phyloP scores from a whole-genome alignment of 2,329 filamentous ascomycete genomes.

The Whalleya microplaca region DNA sequence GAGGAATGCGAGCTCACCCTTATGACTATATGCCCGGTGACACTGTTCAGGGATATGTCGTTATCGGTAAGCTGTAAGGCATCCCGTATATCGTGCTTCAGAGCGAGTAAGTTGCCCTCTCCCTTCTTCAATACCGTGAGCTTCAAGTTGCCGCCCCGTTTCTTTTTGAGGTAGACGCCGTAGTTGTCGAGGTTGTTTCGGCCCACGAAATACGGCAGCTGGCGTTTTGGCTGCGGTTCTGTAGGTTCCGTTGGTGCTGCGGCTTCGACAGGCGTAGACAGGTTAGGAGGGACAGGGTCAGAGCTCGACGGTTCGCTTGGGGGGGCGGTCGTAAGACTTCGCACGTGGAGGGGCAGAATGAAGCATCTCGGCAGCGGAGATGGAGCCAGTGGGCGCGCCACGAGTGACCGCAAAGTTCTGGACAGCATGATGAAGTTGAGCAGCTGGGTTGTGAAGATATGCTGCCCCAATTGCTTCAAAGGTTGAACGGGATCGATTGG shows the following conservation, averaged over 20 bases:
- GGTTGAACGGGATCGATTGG: not conserved
- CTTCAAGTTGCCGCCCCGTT: slow-evolving; percentile 75
- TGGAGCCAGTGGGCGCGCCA: slow-evolving; percentile 19
- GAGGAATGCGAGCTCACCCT: slow-evolving; percentile 56
- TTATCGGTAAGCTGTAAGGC: slow-evolving; percentile 60
- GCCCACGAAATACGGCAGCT: slow-evolving; percentile 69
- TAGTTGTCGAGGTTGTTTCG: slow-evolving; percentile 73
- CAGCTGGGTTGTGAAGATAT: not conserved
- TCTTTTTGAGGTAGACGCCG: slow-evolving; percentile 75
- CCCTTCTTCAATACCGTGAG: slow-evolving; percentile 79
- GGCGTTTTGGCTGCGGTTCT: slow-evolving; percentile 33
- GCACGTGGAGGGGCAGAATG: slow-evolving; percentile 17
- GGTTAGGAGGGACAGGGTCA: slow-evolving; percentile 3
- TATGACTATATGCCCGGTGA: slow-evolving; percentile 75
- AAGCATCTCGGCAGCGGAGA: slow-evolving; percentile 7
- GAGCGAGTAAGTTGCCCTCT: slow-evolving; percentile 68
- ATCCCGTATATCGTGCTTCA: slow-evolving; percentile 66
- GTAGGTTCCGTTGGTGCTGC: slow-evolving; percentile 27
- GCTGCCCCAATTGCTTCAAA: not conserved
- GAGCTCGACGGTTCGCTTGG: slow-evolving; percentile 4
- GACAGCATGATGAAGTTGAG: slow-evolving; percentile 21
- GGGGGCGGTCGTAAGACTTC: slow-evolving; percentile 22
- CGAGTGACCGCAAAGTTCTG: slow-evolving; percentile 28
- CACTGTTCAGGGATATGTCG: slow-evolving; percentile 56
- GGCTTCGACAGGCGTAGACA: slow-evolving; percentile 2